These are phyloP conservation scores for Paxillus ammoniavirescens DNA, from an alignment of 768 basidiomycete genomes.

Conservation along the genomic window DNA sequence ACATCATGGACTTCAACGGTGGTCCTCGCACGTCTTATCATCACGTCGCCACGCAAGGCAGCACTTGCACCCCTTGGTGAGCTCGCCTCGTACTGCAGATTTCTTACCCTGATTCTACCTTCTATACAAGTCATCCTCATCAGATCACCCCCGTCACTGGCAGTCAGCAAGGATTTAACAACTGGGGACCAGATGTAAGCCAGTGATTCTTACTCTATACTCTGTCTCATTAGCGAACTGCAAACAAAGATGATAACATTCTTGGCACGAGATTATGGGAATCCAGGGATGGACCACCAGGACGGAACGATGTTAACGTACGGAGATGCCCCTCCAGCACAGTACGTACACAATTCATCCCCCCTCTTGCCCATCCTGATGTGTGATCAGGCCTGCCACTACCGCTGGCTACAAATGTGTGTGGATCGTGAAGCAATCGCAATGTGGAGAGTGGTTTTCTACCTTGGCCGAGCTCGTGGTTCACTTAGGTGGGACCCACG, in stretches of 20 bases:
- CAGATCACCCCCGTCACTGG: too few species aligned
- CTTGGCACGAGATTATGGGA: too few species aligned
- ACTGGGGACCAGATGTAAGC: conserved; percentile 9
- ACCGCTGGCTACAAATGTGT: neutral
- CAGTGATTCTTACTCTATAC: neutral
- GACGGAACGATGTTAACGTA: too few species aligned
- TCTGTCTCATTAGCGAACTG: neutral
- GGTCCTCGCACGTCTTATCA: too few species aligned
- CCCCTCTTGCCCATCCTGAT: neutral
- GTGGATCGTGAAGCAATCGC: neutral
- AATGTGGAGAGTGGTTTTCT: neutral
- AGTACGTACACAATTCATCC: neutral
- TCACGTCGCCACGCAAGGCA: too few species aligned
- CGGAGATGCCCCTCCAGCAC: neutral
- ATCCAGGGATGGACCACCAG: too few species aligned
- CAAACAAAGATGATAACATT: neutral
- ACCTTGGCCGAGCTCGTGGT: conserved; percentile 4
- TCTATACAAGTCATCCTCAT: too few species aligned
- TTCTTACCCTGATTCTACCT: too few species aligned
- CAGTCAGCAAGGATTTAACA: neutral
- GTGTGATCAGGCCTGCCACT: neutral
- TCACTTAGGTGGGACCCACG: neutral
- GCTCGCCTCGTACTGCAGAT: too few species aligned
- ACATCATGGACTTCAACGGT: too few species aligned
- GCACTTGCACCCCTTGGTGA: too few species aligned